Conservation (phyloP, 106 monocot genomes). For the Dioscorea alata region DNA sequence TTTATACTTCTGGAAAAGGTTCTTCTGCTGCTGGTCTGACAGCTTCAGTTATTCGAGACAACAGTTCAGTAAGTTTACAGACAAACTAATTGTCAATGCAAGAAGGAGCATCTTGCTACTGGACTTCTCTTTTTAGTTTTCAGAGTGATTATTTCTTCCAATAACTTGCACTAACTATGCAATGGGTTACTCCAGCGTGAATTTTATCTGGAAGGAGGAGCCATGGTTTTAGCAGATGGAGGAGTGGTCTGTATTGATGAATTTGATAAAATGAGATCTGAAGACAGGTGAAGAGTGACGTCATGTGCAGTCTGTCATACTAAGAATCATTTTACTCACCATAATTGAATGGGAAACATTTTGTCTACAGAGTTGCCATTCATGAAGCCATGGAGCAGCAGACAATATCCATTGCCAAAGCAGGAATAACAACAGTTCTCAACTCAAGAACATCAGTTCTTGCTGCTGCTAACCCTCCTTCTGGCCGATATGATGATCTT, state of each 20-base stretch:
- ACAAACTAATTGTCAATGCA: conserved; percentile 1
- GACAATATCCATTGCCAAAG: conserved; percentile 98
- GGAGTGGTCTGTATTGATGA: conserved; percentile 99
- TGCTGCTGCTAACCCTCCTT: conserved; percentile 97
- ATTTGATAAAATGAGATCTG: conserved; percentile 99
- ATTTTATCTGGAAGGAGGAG: conserved; percentile 99
- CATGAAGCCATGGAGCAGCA: conserved; percentile 99
- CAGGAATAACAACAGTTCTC: conserved; percentile 95
- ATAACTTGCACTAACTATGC: not conserved
- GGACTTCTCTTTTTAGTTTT: too few relatives aligned
- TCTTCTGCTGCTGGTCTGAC: conserved; percentile 99
- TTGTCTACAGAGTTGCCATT: conserved; percentile 77
- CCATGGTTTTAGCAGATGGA: conserved; percentile 99
- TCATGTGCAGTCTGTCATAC: not conserved
- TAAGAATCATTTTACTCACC: not conserved
- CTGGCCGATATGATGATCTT: conserved; percentile 98
- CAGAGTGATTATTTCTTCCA: too few relatives aligned
- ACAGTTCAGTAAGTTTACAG: conserved; percentile 65
- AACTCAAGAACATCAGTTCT: conserved; percentile 98
- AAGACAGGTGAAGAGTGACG: conserved; percentile 63
- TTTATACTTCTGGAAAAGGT: conserved; percentile 98
- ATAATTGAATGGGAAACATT: not conserved
- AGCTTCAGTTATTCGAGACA: conserved; percentile 94
- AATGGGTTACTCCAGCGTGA: conserved; percentile 60
- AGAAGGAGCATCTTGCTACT: not conserved